Conservation (phyloP, 2,329 filamentous ascomycete species). For the Hypoxylon sp. region DNA sequence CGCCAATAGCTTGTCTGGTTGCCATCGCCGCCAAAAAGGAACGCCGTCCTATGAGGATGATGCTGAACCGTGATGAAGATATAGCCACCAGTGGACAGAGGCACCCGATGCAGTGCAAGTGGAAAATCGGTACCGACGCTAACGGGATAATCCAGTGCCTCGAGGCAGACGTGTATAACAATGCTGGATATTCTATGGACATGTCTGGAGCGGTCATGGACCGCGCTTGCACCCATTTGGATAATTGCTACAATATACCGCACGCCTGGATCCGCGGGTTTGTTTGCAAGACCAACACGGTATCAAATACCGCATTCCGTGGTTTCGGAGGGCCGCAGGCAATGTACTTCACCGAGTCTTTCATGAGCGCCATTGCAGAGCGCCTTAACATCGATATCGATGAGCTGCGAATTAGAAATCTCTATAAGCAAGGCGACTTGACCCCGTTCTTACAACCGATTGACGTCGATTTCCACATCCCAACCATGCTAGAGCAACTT, state of each 20-base stretch:
- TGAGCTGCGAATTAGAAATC: slow-evolving; percentile 83
- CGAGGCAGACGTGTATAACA: slow-evolving; percentile 88
- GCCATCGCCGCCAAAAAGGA: slow-evolving; percentile 88
- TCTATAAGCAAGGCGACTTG: slow-evolving; percentile 80
- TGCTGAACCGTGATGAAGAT: slow-evolving; percentile 95
- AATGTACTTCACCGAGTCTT: slow-evolving; percentile 89
- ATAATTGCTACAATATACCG: slow-evolving; percentile 89
- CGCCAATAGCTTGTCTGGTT: slow-evolving; percentile 83
- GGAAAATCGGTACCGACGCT: slow-evolving; percentile 91
- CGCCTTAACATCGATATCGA: slow-evolving; percentile 85
- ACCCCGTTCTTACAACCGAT: slow-evolving; percentile 92
- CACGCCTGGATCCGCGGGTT: slow-evolving; percentile 85
- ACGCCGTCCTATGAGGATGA: slow-evolving; percentile 84
- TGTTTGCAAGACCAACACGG: slow-evolving; percentile 91
- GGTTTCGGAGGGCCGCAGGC: slow-evolving; percentile 96
- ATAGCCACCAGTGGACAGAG: slow-evolving; percentile 91
- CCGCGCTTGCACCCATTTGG: slow-evolving; percentile 84
- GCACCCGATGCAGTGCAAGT: slow-evolving; percentile 87
- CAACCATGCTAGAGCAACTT: slow-evolving; percentile 91
- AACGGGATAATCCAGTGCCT: slow-evolving; percentile 90
- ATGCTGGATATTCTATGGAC: slow-evolving; percentile 82
- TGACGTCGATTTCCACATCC: slow-evolving; percentile 87
- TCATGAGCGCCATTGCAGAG: slow-evolving; percentile 90
- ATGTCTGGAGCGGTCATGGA: slow-evolving; percentile 82
- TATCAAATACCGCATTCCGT: slow-evolving; percentile 95